Evolutionary conservation across 148 eudicot genomes (phyloP).

Genomic region (Fagopyrum esculentum): DNA sequence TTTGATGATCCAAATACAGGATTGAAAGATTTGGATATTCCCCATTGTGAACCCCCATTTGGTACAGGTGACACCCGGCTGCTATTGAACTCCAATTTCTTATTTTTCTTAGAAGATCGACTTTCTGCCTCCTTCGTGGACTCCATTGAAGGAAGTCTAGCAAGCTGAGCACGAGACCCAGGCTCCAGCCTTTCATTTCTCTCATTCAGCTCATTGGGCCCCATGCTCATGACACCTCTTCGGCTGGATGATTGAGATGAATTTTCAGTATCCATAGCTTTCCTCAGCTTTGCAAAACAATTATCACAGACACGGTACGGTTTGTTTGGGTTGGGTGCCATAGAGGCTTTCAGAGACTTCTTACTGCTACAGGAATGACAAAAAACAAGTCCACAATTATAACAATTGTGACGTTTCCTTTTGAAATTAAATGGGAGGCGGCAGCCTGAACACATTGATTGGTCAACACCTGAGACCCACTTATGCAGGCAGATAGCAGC

Average conservation of each 20-base stretch:
- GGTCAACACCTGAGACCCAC: slow-evolving; percentile 98
- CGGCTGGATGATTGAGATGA: slow-evolving; percentile 60
- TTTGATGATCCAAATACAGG: slow-evolving; percentile 91
- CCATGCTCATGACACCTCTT: slow-evolving; percentile 60
- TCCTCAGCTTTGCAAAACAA: slow-evolving; percentile 70
- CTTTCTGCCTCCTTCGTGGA: slow-evolving; percentile 48
- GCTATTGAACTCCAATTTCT: slow-evolving; percentile 79
- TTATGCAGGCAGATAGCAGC: slow-evolving; percentile 96
- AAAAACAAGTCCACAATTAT: slow-evolving; percentile 91
- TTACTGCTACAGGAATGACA: slow-evolving; percentile 97
- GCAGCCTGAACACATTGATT: slow-evolving; percentile 97
- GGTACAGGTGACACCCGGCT: slow-evolving; percentile 95
- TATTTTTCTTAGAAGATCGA: slow-evolving; percentile 66
- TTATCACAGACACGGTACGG: slow-evolving; percentile 96
- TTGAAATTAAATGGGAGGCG: slow-evolving; percentile 90
- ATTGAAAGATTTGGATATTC: slow-evolving; percentile 80
- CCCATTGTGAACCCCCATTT: slow-evolving; percentile 84
- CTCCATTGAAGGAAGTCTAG: slow-evolving; percentile 85
- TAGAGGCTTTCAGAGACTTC: slow-evolving; percentile 87
- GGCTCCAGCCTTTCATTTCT: slow-evolving; percentile 64
- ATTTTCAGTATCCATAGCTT: slow-evolving; percentile 56
- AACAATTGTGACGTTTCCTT: slow-evolving; percentile 96
- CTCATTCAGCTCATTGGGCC: slow-evolving; percentile 43
- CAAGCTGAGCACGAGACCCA: slow-evolving; percentile 69
- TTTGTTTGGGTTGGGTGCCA: slow-evolving; percentile 95